Conservation (phyloP, 176 grass and related monocot species). For the Carex littledalei region DNA sequence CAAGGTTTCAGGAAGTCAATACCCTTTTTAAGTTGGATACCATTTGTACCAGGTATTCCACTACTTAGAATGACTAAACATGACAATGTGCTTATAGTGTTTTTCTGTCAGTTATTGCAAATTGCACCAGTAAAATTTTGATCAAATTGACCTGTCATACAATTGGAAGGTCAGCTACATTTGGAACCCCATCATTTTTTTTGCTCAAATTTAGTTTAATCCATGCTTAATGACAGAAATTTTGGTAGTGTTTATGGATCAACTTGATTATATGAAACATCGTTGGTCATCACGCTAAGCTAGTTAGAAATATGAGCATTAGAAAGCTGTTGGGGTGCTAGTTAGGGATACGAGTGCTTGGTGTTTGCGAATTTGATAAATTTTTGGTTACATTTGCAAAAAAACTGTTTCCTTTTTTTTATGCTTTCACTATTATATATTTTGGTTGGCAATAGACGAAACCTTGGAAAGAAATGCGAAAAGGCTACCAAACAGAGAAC, state of each 20-base stretch:
- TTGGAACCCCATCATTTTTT: neutral
- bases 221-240: neutral
- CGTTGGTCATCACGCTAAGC: neutral
- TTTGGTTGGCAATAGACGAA: neutral
- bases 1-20: slow-evolving; percentile 92
- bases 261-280: neutral
- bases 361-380: neutral
- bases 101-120: neutral
- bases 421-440: neutral
- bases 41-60: slow-evolving; percentile 70
- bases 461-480: too few species aligned
- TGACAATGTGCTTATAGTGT: neutral
- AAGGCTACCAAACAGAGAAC: too few species aligned
- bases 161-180: neutral
- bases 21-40: slow-evolving; percentile 72
- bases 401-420: neutral
- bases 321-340: neutral
- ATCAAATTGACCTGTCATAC: too few species aligned
- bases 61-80: neutral
- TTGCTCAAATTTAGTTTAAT: neutral
- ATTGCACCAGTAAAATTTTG: neutral
- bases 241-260: neutral
- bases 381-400: neutral
- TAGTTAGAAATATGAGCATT: neutral
- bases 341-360: neutral